Conservation (phyloP, 176 grass and related monocot species). For the Secale cereale region DNA sequence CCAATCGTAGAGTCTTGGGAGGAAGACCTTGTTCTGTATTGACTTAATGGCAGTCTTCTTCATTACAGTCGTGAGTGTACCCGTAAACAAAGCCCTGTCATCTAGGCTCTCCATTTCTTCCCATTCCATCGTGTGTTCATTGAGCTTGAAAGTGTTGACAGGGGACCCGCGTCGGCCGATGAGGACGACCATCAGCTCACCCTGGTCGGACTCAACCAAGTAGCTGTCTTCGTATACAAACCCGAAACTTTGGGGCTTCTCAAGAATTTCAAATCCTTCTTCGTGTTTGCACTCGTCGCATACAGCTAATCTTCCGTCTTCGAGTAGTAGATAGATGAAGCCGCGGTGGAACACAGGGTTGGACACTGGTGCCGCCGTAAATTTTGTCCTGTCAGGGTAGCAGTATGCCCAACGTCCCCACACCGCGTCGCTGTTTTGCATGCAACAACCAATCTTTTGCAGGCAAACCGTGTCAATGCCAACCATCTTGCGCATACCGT, state of each 20-base stretch:
- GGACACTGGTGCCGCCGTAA: not conserved
- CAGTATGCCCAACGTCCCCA: not conserved
- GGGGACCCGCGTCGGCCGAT: not conserved
- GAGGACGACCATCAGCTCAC: not conserved
- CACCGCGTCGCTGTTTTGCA: not conserved
- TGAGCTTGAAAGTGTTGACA: not conserved
- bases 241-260: not conserved
- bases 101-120: not conserved
- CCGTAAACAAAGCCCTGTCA: not conserved
- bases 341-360: not conserved
- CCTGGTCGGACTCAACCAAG: not conserved
- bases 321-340: not conserved
- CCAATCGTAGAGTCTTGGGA: not conserved
- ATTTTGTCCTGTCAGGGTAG: not conserved
- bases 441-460: not conserved
- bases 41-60: not conserved
- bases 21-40: not conserved
- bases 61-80: not conserved
- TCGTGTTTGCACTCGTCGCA: not conserved
- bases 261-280: not conserved
- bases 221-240: not conserved
- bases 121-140: conserved; percentile 1
- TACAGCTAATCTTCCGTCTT: not conserved
- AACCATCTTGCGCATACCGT: not conserved
- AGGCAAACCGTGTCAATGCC: accelerated